These are phyloP conservation scores for Persicaria tinctoria DNA, from an alignment of 148 eudicot species.

Conservation along the genomic window DNA sequence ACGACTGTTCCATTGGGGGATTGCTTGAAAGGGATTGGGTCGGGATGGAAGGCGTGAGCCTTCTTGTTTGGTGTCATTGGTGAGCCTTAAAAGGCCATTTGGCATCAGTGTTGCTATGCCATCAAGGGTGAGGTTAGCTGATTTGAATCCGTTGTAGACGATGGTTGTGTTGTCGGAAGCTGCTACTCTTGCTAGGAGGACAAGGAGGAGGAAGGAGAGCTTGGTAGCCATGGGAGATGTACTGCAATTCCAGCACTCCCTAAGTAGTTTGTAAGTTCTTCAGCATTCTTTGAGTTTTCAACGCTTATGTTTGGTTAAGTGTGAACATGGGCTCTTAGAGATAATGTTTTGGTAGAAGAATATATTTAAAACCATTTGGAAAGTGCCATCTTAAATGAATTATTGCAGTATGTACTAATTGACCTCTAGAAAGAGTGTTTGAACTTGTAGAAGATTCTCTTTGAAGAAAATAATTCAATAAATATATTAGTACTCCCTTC, in stretches of 20 bases:
- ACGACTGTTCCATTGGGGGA: conserved; percentile 16
- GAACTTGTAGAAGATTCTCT: no score
- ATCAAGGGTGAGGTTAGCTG: conserved; percentile 31
- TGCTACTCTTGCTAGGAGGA: background rate
- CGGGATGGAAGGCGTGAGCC: conserved; percentile 46
- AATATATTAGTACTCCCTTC: no score
- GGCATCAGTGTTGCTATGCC: conserved; percentile 32
- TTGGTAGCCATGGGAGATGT: background rate
- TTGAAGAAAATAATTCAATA: no score
- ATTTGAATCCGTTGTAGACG: conserved; percentile 36
- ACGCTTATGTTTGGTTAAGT: background rate
- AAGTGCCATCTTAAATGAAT: background rate
- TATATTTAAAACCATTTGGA: background rate
- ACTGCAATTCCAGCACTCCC: background rate
- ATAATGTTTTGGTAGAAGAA: background rate
- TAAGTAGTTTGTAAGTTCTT: background rate
- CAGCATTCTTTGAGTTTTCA: background rate
- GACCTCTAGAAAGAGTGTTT: no score
- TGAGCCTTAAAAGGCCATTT: conserved; percentile 36
- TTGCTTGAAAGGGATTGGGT: conserved; percentile 40
- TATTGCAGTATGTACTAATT: background rate
- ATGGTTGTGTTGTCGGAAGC: conserved; percentile 10
- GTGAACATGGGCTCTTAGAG: background rate
- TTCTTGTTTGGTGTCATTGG: conserved; percentile 34
- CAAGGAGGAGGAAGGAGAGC: conserved; percentile 2